Evolutionary conservation across 2,329 filamentous ascomycete genomes (phyloP).

Genomic region (Thelonectria blattea): DNA sequence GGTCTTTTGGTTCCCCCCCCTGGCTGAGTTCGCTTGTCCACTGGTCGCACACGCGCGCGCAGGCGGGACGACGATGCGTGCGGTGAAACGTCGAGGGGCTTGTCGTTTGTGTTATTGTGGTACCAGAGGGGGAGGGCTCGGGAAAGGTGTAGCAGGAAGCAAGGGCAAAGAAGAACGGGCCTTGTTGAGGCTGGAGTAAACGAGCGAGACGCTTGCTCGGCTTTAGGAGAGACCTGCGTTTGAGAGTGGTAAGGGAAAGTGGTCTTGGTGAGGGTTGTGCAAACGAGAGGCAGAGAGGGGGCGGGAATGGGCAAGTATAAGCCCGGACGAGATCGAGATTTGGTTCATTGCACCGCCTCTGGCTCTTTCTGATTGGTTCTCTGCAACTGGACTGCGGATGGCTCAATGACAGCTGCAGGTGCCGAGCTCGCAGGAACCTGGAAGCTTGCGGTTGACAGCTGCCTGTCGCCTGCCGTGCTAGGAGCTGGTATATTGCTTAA

Average conservation of each 20-base stretch:
- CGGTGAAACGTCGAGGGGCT: background rate
- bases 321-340: background rate
- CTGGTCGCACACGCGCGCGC: background rate
- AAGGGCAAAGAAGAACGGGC: too few species aligned
- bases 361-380: background rate
- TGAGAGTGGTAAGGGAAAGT: background rate
- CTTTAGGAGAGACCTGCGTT: background rate
- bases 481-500: background rate
- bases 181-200: too few species aligned
- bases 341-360: background rate
- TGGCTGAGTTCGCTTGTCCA: background rate
- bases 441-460: conserved; percentile 21
- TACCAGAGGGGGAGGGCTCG: background rate
- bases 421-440: background rate
- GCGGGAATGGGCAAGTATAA: background rate
- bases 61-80: conserved; percentile 1
- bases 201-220: background rate
- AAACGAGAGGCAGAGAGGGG: background rate
- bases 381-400: background rate
- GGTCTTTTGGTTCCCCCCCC: background rate
- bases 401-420: conserved; percentile 18
- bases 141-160: background rate
- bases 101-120: background rate
- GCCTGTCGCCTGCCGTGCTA: background rate
- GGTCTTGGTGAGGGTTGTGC: background rate